Evolutionary conservation across 2,329 filamentous ascomycete species (phyloP), one percentile per base, ranked within the genome.

Genomic region (Pseudocercospora fijiensis): DNA sequence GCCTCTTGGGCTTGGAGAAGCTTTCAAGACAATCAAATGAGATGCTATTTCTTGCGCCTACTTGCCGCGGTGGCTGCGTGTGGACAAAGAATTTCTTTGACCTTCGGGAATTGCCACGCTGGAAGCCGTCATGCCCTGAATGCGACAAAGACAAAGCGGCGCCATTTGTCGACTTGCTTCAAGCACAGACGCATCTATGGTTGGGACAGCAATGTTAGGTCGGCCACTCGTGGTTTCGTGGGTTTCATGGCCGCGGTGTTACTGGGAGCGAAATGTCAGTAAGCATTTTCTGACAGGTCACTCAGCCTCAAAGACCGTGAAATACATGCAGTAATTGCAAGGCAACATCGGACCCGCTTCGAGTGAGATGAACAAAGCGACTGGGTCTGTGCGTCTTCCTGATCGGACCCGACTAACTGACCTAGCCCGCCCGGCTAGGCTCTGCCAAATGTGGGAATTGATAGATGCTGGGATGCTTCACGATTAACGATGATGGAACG

Each of bases 51-150:
- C 28, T 60, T 67, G 67, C 60, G 33, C 45, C 58, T 45, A 55
- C 22, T 63, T 62, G 62, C 56, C 58, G 60, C 51, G 18, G 64
- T 69, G 67, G 69, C 68, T 64, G 61, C 51, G 64, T 60, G 63
- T 61, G 62, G 60, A 65, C 64, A 69, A 70, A 65, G 68, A 61
- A 63, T 43, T 65, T 60, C 68, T 69, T 70, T 71, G 65, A 70
- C n/a, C 41, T 27, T 28, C 67, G 62, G 61, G 66, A 63, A 69
- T 67, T 68, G 58, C 65, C 62, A 66, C 52, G 65, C 61, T 61
- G 27, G 62, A 47, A 58, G 58, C 56, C 61, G 59, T 65, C 60
- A 58, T 57, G 59, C 27, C 58, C 66, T 67, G 66, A 65, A 70
- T 67, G 62, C 68, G 65, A 72, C 70, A 70, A 72, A 71, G 70